A percentile compares a stretch with the other conserved stretches of the same genome.
Evolutionary conservation across 371 early-diverging fungal species (phyloP).

Genomic region (Lichtheimia ramosa): DNA sequence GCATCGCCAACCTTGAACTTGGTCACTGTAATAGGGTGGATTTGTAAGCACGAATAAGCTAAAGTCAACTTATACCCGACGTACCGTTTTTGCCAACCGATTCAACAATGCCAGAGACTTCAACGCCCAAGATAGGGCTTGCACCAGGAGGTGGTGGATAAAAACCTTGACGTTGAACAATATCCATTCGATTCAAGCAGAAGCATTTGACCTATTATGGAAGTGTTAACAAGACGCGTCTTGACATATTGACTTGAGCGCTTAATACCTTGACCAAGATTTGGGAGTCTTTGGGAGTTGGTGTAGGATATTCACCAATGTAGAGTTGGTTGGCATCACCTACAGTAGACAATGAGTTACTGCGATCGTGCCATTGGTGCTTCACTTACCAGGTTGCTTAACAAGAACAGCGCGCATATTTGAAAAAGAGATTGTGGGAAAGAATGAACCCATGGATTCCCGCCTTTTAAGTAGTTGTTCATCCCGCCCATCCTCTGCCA

Average conservation of each 20-base stretch:
- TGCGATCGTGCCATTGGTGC: neutral
- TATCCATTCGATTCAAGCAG: conserved; percentile 80
- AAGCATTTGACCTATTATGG: conserved; percentile 50
- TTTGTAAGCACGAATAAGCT: neutral
- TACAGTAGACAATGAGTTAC: conserved; percentile 2
- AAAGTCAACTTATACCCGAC: too few relatives aligned
- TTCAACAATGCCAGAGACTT: conserved; percentile 71
- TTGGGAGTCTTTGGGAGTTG: conserved; percentile 54
- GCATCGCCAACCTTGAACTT: conserved; percentile 60
- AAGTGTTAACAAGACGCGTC: neutral
- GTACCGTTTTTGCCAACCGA: conserved; percentile 48
- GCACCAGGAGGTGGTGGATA: conserved; percentile 72
- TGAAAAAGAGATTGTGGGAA: neutral
- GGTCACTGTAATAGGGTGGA: conserved; percentile 24
- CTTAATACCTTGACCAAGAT: conserved; percentile 67
- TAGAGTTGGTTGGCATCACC: conserved; percentile 59
- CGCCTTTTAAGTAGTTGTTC: neutral
- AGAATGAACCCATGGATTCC: neutral
- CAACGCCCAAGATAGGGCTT: conserved; percentile 73
- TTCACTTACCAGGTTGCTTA: conserved; percentile 29
- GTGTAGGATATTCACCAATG: conserved; percentile 54
- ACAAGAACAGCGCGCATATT: conserved; percentile 39
- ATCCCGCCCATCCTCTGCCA: neutral
- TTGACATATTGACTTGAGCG: neutral
- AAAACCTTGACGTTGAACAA: conserved; percentile 67